Evolutionary conservation across 2,329 filamentous ascomycete genomes (phyloP).

Genomic region (Diaporthe capsici): DNA sequence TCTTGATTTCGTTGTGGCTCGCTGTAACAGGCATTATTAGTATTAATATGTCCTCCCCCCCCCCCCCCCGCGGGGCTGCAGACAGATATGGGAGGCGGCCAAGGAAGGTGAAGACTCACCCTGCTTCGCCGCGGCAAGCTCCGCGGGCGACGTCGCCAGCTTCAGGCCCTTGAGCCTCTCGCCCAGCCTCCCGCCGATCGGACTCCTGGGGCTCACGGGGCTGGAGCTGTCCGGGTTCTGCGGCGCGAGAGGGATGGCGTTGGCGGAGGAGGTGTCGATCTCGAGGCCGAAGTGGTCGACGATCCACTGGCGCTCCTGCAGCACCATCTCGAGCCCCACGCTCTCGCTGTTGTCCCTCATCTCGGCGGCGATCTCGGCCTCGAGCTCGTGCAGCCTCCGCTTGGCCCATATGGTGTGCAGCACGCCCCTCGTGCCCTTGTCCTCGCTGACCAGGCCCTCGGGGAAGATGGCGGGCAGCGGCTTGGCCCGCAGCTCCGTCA

Average conservation of each 20-base stretch:
- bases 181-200: slow-evolving; percentile 77
- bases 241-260: slow-evolving; percentile 41
- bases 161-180: slow-evolving; percentile 87
- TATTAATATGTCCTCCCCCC: slow-evolving; percentile 40
- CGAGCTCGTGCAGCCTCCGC: slow-evolving; percentile 80
- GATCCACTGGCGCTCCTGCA: slow-evolving; percentile 89
- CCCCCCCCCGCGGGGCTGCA: not conserved
- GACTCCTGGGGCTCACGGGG: slow-evolving; percentile 63
- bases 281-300: slow-evolving; percentile 81
- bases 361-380: slow-evolving; percentile 83
- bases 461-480: slow-evolving; percentile 91
- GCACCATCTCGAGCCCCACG: slow-evolving; percentile 85
- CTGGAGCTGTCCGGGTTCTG: slow-evolving; percentile 48
- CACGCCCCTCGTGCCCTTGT: slow-evolving; percentile 82
- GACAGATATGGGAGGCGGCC: not conserved
- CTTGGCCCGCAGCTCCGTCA: slow-evolving; percentile 74
- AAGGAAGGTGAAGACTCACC: slow-evolving; percentile 57
- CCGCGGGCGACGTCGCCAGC: slow-evolving; percentile 79
- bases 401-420: slow-evolving; percentile 93
- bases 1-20: slow-evolving; percentile 30
- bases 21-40: slow-evolving; percentile 48
- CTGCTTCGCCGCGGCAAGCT: slow-evolving; percentile 67
- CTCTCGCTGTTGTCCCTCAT: slow-evolving; percentile 82
- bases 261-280: slow-evolving; percentile 52
- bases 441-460: slow-evolving; percentile 77